A percentile compares a stretch with the other conserved stretches of the same genome.
Conservation (phyloP, 176 grass and related monocot genomes). For the Oryza officinalis region DNA sequence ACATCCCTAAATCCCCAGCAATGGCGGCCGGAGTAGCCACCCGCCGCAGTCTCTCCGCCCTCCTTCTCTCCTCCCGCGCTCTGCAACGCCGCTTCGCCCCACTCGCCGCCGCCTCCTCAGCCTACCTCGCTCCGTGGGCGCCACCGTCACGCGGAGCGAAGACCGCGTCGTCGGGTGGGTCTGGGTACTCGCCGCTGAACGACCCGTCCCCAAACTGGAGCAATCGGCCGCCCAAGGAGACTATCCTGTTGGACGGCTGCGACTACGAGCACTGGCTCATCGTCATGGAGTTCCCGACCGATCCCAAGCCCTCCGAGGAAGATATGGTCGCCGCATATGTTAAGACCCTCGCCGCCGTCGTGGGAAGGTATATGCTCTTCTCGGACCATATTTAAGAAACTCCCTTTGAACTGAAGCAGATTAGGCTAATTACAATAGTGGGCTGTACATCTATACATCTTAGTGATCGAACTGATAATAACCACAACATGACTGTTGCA, state of each 20-base stretch:
- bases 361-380: constrained; percentile 59
- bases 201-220: constrained; percentile 97
- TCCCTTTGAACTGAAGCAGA: not conserved
- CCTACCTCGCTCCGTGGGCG: constrained; percentile 27
- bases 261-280: constrained; percentile 99
- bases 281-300: constrained; percentile 80
- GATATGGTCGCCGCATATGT: constrained; percentile 84
- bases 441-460: not conserved
- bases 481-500: too few relatives aligned
- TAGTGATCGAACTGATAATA: too few relatives aligned
- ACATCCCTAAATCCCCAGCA: not conserved
- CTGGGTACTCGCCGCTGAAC: constrained; percentile 68
- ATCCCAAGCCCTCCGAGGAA: constrained; percentile 71
- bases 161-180: constrained; percentile 53
- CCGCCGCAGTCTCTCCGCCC: constrained; percentile 55
- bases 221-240: constrained; percentile 89
- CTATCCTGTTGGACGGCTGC: constrained; percentile 90
- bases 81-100: constrained; percentile 29
- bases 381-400: not conserved
- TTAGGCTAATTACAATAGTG: not conserved
- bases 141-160: constrained; percentile 44
- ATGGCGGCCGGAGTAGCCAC: constrained; percentile 64
- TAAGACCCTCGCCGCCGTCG: constrained; percentile 65
- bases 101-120: constrained; percentile 14
- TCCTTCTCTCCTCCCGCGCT: constrained; percentile 53